Base-by-base conservation (phyloP, 2,329 filamentous ascomycete genomes). In the Aureobasidium zeae region DNA sequence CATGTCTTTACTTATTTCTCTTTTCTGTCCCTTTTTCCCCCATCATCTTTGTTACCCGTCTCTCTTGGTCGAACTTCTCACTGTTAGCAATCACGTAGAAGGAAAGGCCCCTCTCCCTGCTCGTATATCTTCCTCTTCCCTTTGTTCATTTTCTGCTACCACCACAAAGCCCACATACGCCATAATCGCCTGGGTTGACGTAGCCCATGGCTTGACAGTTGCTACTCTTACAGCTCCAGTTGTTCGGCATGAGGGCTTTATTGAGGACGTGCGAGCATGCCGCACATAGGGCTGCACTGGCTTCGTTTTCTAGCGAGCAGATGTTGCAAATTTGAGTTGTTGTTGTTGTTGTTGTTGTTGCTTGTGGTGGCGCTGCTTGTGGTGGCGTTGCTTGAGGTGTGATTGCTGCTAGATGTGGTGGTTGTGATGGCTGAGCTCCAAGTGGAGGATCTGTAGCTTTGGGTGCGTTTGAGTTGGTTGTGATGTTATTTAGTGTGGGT, bases 211-310 rank as follows among this genome's bases (percentile, higher is more conserved):
- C 68, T 47, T 62, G 62, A 57, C 84, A 89, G 2, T 63, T 51
- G 3, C 59, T 55, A 50, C 71, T 75, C 31, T 57, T 59, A 57
- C 84, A 89, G 35, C 63, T 63, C 84, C 85, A 89, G n/a, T 73
- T 63, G 13, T 67, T 63, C 0, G 70, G 63, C 32, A 79, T 68
- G 37, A 71, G 70, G 0, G 63, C 55, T 1, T 69, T 62, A 32
- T 74, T 68, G 2, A 89, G 63, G 1, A 88, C 83, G 51, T 89
- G 77, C 17, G 78, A 73, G 59, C 86, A 91, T 42, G 80, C 71
- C 6, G 62, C 63, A 58, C 86, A 91, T 3, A 75, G 82, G 2
- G 77, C 61, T 6, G 74, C 65, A 7, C 57, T 54, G 0, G 56
- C 35, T 5, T 70, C 63, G 56, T 86, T 88, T 38, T 66, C 63